Conservation (phyloP, 306 rosid species). For the Sindora glabra region DNA sequence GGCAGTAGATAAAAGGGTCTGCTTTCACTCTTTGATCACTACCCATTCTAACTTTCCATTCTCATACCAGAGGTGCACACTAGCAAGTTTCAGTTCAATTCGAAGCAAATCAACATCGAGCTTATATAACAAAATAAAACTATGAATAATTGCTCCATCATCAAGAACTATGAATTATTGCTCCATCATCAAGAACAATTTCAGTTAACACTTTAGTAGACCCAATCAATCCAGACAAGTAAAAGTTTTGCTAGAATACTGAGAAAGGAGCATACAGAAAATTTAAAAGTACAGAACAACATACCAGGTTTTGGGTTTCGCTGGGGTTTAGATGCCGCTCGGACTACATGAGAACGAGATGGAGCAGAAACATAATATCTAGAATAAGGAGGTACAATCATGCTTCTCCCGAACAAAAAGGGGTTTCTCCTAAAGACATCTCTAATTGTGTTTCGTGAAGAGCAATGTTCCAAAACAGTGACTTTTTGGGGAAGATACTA, state of each 20-base stretch:
- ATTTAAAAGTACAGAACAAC: background rate
- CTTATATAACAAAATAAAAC: background rate
- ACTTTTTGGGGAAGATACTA: conserved; percentile 35
- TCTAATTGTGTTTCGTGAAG: conserved; percentile 10
- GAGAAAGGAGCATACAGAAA: too few relatives aligned
- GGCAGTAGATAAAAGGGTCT: background rate
- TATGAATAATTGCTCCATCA: too few relatives aligned
- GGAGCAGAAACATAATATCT: conserved; percentile 18
- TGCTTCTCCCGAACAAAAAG: conserved; percentile 25
- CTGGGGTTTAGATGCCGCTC: conserved; percentile 19
- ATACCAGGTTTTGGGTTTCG: conserved; percentile 28
- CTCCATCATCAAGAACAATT: background rate
- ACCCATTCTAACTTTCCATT: background rate
- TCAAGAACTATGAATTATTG: background rate
- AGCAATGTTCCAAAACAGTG: conserved; percentile 18
- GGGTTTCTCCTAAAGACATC: conserved; percentile 19
- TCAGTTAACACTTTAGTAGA: background rate
- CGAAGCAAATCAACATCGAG: background rate
- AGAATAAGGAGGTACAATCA: conserved; percentile 3
- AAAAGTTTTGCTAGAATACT: background rate
- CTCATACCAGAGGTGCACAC: background rate
- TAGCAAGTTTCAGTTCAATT: background rate
- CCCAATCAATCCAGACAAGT: background rate
- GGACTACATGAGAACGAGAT: conserved; percentile 11
- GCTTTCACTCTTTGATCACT: background rate